These are phyloP conservation scores for Pulveroboletus sp. DNA, from an alignment of 768 basidiomycete genomes.

Conservation along the genomic window DNA sequence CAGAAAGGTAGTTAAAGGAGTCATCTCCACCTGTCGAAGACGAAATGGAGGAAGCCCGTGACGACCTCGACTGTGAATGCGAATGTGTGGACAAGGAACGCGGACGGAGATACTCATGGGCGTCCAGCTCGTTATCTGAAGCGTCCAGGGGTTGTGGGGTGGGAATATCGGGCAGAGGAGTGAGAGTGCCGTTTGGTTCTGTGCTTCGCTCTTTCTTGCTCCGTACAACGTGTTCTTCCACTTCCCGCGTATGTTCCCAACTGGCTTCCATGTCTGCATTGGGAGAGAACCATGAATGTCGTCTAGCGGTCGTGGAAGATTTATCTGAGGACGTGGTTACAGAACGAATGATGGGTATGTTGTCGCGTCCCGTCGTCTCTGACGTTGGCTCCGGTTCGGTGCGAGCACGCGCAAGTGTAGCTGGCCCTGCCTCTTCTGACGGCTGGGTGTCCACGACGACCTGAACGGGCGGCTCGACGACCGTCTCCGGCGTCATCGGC, in stretches of 20 bases:
- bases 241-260: slow-evolving; percentile 17
- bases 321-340: slow-evolving; percentile 22
- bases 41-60: slow-evolving; percentile 36
- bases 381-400: slow-evolving; percentile 28
- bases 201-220: slow-evolving; percentile 27
- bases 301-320: slow-evolving; percentile 31
- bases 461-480: slow-evolving; percentile 4
- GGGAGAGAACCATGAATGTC: slow-evolving; percentile 57
- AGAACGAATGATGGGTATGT: slow-evolving; percentile 20
- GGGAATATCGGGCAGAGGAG: slow-evolving; percentile 7
- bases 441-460: slow-evolving; percentile 31
- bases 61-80: slow-evolving; percentile 25
- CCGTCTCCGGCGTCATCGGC: slow-evolving; percentile 13
- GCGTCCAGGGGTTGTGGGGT: slow-evolving; percentile 4
- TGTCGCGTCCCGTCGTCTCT: slow-evolving; percentile 26
- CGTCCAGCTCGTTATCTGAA: slow-evolving; percentile 21
- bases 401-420: slow-evolving; percentile 19
- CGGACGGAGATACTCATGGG: slow-evolving; percentile 20
- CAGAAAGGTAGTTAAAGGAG: slow-evolving; percentile 30
- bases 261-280: slow-evolving; percentile 38
- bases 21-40: slow-evolving; percentile 30
- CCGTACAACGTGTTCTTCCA: slow-evolving; percentile 20
- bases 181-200: slow-evolving; percentile 36
- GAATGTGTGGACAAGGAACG: slow-evolving; percentile 48
- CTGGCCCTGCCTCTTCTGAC: slow-evolving; percentile 33